A percentile compares a stretch with the other conserved stretches of the same genome.
Evolutionary conservation across 78 protist species (phyloP).

Genomic region (Dictyostelium capitatum): DNA sequence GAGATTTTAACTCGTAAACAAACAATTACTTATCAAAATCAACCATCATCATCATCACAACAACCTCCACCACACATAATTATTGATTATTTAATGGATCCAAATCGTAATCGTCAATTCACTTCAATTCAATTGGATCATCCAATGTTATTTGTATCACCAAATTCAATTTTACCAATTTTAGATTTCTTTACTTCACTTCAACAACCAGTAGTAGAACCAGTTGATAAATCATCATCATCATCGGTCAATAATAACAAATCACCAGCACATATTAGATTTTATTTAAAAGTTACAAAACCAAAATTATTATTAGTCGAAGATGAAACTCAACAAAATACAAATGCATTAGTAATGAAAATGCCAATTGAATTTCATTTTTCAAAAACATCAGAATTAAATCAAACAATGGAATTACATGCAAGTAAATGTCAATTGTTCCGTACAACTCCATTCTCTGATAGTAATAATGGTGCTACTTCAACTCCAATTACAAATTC

Average conservation of each 20-base stretch:
- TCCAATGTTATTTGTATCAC: conserved; percentile 74
- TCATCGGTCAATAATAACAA: conserved; percentile 13
- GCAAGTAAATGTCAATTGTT: conserved; percentile 65
- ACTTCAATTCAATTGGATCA: conserved; percentile 45
- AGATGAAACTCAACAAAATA: conserved; percentile 76
- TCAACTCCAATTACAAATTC: conserved; percentile 74
- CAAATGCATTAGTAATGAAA: conserved; percentile 62
- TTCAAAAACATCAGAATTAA: conserved; percentile 34
- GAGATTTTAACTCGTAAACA: conserved; percentile 63
- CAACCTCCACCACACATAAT: conserved; percentile 15
- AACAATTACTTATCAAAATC: neutral
- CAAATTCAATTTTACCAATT: conserved; percentile 48
- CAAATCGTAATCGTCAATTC: conserved; percentile 16
- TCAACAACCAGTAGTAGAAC: neutral
- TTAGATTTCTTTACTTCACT: conserved; percentile 61
- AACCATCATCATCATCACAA: neutral
- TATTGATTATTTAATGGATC: conserved; percentile 4
- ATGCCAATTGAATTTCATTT: conserved; percentile 78
- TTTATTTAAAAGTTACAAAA: conserved; percentile 54
- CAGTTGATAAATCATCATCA: neutral
- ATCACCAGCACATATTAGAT: conserved; percentile 34
- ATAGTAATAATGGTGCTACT: conserved; percentile 26
- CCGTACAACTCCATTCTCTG: conserved; percentile 72
- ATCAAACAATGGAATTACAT: conserved; percentile 66
- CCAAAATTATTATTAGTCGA: conserved; percentile 69